Percentiles rank a stretch among this genome's conserved stretches.
Evolutionary conservation across 1,284 basidiomycete genomes (phyloP).

Genomic region (Irpex sp.): DNA sequence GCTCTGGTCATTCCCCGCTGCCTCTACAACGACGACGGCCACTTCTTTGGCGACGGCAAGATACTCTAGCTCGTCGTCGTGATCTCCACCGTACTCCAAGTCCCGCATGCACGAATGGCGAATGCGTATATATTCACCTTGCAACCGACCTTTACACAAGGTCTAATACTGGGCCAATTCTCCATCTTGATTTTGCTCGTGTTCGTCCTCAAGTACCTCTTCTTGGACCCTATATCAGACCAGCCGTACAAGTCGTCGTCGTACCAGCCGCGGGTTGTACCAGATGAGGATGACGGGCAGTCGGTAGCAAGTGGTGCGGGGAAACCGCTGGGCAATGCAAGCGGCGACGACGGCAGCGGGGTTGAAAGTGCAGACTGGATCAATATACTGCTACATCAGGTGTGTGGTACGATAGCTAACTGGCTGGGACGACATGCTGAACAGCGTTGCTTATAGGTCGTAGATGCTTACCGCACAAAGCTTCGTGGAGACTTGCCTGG

Average conservation of each 20-base stretch:
- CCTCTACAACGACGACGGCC: background rate
- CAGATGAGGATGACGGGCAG: constrained; percentile 16
- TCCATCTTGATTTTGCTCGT: constrained; percentile 69
- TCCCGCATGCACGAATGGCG: constrained; percentile 37
- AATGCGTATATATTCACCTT: constrained; percentile 65
- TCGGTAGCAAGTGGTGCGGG: background rate
- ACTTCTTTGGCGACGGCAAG: background rate
- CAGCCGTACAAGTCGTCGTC: constrained; percentile 49
- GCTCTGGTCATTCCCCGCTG: background rate
- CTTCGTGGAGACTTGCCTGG: constrained; percentile 59
- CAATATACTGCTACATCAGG: constrained; percentile 67
- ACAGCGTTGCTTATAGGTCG: constrained; percentile 39
- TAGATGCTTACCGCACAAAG: constrained; percentile 70
- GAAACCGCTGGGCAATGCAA: constrained; percentile 1
- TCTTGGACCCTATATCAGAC: constrained; percentile 62
- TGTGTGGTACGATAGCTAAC: constrained; percentile 24
- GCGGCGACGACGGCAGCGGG: constrained; percentile 1
- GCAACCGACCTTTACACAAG: constrained; percentile 82
- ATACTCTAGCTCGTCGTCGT: background rate
- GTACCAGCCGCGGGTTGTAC: constrained; percentile 54
- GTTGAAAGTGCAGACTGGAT: constrained; percentile 76
- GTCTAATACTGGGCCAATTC: constrained; percentile 74
- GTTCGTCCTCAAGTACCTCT: constrained; percentile 77
- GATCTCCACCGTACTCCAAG: too few species aligned
- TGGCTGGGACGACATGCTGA: too few species aligned